A percentile compares a stretch with the other conserved stretches of the same genome.
Conservation (phyloP, 352 stramenopile genomes). For the Globisporangium lucens region DNA sequence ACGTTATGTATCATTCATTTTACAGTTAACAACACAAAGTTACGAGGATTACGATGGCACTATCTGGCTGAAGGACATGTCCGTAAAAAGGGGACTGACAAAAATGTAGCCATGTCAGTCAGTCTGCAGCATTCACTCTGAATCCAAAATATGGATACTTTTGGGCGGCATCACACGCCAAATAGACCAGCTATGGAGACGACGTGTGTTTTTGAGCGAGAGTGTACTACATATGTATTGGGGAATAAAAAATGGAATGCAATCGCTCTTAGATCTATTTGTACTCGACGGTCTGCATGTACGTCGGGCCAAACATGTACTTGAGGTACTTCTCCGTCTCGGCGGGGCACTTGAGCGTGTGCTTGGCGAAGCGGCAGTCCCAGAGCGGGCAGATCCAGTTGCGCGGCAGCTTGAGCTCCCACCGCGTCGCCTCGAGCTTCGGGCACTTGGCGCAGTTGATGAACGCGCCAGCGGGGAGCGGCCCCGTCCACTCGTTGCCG, state of each 20-base stretch:
- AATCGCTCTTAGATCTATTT: background rate
- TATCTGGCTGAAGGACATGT: background rate
- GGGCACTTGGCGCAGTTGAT: constrained; percentile 24
- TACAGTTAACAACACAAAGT: no score
- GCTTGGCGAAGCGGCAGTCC: constrained; percentile 21
- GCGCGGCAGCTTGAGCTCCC: constrained; percentile 22
- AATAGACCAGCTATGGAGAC: no score
- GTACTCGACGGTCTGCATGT: constrained; percentile 1
- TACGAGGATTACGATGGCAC: background rate
- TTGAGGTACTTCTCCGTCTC: constrained; percentile 22
- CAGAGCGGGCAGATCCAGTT: constrained; percentile 29
- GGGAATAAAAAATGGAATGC: background rate
- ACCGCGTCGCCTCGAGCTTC: background rate
- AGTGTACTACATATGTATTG: background rate
- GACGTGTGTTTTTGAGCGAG: no score
- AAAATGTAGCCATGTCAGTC: constrained; percentile 1
- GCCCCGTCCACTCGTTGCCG: constrained; percentile 12
- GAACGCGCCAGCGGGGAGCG: constrained; percentile 21
- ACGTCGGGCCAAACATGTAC: constrained; percentile 24
- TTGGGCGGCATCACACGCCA: background rate
- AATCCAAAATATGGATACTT: no score
- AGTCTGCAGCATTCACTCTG: background rate
- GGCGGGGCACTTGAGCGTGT: constrained; percentile 21
- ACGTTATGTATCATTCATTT: no score
- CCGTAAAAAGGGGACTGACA: background rate